Evolutionary conservation across 78 protist genomes (phyloP), one percentile per base, ranked within the genome.

Genomic region (Bigelowiella natans): DNA sequence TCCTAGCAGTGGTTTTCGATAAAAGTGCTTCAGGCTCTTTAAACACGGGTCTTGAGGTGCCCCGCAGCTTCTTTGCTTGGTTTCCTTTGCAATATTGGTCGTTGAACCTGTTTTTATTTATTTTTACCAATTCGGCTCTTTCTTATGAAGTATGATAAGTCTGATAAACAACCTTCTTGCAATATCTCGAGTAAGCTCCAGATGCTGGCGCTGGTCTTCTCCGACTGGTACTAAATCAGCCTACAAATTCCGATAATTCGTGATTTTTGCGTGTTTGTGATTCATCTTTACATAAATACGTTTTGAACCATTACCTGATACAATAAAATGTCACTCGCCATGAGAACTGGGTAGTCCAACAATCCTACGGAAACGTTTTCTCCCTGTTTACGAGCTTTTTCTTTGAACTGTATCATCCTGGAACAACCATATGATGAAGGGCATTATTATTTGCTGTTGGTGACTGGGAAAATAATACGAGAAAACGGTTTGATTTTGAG

Each of bases 141-240:
- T n/a, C n/a, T n/a, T n/a, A n/a, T n/a, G 91, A 7, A 38, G 82
- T 18, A 87, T 90, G 39, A 91, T 91, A 39, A 86, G 90, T 37
- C 93, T 88, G 11, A 90, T 3, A 28, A 91, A 90, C 93, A 26
- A 88, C 31, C 91, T 86, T 2, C 82, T 38, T 18, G 90, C 93
- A 36, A 91, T 91, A 39, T 91, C 93, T 37, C 93, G 89, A 2
- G 93, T 3, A 28, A 91, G 93, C 93, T 91, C 93, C 30, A 91
- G 90, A 31, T 91, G 93, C 86, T 91, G 93, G 37, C 93, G 89
- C 90, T 91, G 93, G 90, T 91, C 93, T 37, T 91, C 93, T 36
- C 93, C 89, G 38, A 82, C 92, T 28, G 92, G 88, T 26, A 51
- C 73, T 18, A 51, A 18, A 51, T 51, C 73, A 7, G 73, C 73